Base-by-base conservation (phyloP, 345 rosid species). In the Clarkia xantiana region DNA sequence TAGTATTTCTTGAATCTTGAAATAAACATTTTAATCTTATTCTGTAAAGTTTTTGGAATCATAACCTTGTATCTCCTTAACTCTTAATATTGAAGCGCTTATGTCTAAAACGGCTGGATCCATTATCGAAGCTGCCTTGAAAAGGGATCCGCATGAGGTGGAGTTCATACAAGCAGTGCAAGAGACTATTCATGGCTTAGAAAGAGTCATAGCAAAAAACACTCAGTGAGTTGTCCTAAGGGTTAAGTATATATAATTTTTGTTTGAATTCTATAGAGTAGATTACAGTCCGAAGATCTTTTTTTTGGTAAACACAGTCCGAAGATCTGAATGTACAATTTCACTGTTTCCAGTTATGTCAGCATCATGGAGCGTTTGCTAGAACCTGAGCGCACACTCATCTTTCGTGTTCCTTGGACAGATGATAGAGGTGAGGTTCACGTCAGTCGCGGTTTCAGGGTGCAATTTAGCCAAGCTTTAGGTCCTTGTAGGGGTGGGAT, bases 91-190 rank as follows among this genome's bases (percentile, higher is more conserved):
- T 80, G 81, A 80, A 91, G 99, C 99, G 60, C 79, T 91, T 58
- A 91, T 91, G 99, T 91, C 99, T 18, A 91, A 87, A 75, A 82
- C 87, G 29, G 99, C 99, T 73, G 99, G 99, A 61, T 84, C 99
- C 52, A 91, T 91, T 49, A 69, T 91, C 60, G 94, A 91, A 66
- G 80, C 86, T 53, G 88, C 80, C 20, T 66, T 87, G 53, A 86
- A 76, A 71, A 80, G 95, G 75, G 99, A 91, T 67, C 96, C 98
- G 49, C 77, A 91, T 65, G 99, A 91, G 79, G 64, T 68, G 52
- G 99, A 91, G 59, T 91, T 86, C 74, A 67, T 84, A 56, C 99
- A 91, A 67, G 78, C 84, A 25, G 87, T 91, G 49, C 99, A 91
- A 73, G 99, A 91, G 78, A 77, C 69, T 56, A 85, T 87, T 63